phyloP scores from a whole-genome alignment of 768 basidiomycete species.

The Phaffia australis region DNA sequence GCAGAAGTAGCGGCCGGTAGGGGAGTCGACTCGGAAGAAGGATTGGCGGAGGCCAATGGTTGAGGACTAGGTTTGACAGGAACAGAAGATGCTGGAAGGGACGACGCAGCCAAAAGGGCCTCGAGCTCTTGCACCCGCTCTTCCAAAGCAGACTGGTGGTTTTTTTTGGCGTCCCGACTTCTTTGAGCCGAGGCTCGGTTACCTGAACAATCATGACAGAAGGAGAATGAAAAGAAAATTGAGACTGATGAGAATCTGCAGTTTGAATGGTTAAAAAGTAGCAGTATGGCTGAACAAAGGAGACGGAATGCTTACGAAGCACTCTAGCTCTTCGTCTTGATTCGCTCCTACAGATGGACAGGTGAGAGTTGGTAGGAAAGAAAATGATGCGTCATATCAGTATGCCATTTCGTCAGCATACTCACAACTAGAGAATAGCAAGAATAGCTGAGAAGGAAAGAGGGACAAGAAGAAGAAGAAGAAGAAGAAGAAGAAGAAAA shows the following conservation, averaged over 20 bases:
- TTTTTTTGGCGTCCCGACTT: slow-evolving; percentile 25
- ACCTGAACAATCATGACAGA: slow-evolving; percentile 1
- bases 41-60: not conserved
- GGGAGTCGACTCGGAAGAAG: not conserved
- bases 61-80: slow-evolving; percentile 1
- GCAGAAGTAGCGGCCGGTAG: not conserved
- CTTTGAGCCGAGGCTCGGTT: slow-evolving; percentile 26
- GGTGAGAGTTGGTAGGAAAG: not conserved
- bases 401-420: not conserved
- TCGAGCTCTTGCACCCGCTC: slow-evolving; percentile 20
- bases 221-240: not conserved
- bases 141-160: slow-evolving; percentile 23
- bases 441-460: not conserved
- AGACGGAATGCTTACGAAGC: slow-evolving; percentile 11
- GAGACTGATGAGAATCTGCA: not conserved
- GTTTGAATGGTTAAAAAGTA: not conserved
- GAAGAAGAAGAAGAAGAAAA: not conserved
- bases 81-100: not conserved
- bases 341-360: slow-evolving; percentile 18
- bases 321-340: slow-evolving; percentile 21
- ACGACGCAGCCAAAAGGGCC: not conserved
- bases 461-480: not conserved
- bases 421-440: not conserved
- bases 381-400: not conserved
- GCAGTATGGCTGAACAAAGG: slow-evolving; percentile 2